Evolutionary conservation across 2,329 filamentous ascomycete genomes (phyloP).

Genomic region (Ophidiomyces ophidiicola): DNA sequence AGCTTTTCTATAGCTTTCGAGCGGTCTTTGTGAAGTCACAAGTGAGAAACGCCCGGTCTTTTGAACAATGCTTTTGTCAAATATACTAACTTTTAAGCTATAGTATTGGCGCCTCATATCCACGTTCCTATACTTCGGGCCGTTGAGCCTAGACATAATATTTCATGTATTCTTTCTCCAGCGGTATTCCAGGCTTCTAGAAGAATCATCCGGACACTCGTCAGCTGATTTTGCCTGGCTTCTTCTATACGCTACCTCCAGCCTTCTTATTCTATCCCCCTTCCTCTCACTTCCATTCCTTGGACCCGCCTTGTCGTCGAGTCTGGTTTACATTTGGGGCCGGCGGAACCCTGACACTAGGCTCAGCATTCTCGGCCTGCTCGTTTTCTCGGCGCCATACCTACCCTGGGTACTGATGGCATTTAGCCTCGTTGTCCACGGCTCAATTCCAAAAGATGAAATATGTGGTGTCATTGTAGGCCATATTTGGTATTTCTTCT

Average conservation of each 20-base stretch:
- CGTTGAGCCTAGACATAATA: conserved; percentile 81
- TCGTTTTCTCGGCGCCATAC: conserved; percentile 89
- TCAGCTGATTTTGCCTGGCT: conserved; percentile 94
- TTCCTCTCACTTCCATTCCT: conserved; percentile 86
- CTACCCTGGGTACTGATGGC: conserved; percentile 91
- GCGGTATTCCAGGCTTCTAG: conserved; percentile 85
- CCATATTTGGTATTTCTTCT: conserved; percentile 97
- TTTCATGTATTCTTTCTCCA: conserved; percentile 99
- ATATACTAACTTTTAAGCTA: conserved; percentile 11
- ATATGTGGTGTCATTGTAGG: conserved; percentile 90
- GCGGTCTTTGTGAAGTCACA: conserved; percentile 86
- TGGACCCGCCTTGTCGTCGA: conserved; percentile 84
- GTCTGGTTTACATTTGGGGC: conserved; percentile 95
- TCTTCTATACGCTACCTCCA: conserved; percentile 68
- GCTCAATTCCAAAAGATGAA: conserved; percentile 84
- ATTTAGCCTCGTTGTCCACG: conserved; percentile 85
- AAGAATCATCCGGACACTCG: conserved; percentile 84
- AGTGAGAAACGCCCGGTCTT: conserved; percentile 41
- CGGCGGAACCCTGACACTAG: conserved; percentile 84
- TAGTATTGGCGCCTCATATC: conserved; percentile 96
- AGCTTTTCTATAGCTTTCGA: conserved; percentile 92
- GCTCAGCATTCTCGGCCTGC: conserved; percentile 73
- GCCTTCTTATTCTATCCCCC: conserved; percentile 69
- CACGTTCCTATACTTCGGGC: conserved; percentile 95
- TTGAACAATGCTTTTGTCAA: background rate